Percentiles rank a stretch among this genome's conserved stretches.
These are phyloP conservation scores for Glonium stellatum DNA, from an alignment of 495 filamentous ascomycete species.

Conservation along the genomic window DNA sequence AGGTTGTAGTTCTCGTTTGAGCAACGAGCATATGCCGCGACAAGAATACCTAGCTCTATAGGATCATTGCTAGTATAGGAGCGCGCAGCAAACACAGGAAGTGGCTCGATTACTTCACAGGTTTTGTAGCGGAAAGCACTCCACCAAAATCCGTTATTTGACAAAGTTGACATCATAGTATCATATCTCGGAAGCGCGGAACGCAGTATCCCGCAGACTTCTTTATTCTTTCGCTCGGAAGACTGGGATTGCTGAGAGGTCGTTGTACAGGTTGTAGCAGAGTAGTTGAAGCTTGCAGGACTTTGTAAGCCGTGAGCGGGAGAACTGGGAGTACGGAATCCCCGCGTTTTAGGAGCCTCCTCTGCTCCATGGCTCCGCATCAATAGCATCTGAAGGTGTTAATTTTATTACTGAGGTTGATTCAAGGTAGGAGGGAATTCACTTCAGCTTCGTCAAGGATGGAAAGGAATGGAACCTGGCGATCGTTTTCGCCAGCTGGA, in stretches of 20 bases:
- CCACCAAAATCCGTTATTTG: too few relatives aligned
- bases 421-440: neutral
- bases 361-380: neutral
- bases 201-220: too few relatives aligned
- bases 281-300: too few relatives aligned
- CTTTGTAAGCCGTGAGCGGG: too few relatives aligned
- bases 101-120: too few relatives aligned
- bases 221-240: too few relatives aligned
- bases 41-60: neutral
- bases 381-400: neutral
- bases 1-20: neutral
- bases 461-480: neutral
- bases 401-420: neutral
- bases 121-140: too few relatives aligned
- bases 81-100: too few relatives aligned
- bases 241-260: too few relatives aligned
- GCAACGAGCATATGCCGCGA: neutral
- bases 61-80: neutral
- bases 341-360: neutral
- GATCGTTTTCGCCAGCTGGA: neutral
- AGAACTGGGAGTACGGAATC: neutral
- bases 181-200: too few relatives aligned
- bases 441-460: neutral
- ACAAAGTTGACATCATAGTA: too few relatives aligned
- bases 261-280: too few relatives aligned